These are phyloP conservation scores for Colletotrichum navitas DNA, from an alignment of 2,329 filamentous ascomycete genomes.

Conservation along the genomic window DNA sequence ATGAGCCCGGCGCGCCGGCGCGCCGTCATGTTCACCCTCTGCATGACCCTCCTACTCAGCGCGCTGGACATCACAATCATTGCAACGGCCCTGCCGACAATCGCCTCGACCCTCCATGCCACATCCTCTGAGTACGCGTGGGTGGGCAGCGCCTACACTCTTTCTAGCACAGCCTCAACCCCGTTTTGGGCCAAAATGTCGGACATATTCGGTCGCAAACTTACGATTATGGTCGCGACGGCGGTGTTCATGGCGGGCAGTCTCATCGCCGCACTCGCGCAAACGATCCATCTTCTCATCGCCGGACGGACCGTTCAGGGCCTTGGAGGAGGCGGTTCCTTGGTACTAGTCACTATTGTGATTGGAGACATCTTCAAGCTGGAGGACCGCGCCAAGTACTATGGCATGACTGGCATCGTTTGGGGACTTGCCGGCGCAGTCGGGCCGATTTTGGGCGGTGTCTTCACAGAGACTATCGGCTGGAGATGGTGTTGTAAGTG, in stretches of 20 bases:
- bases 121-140: constrained; percentile 47
- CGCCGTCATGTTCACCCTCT: constrained; percentile 42
- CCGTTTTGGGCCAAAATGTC: constrained; percentile 74
- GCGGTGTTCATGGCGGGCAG: constrained; percentile 50
- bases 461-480: constrained; percentile 66
- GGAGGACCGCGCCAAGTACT: constrained; percentile 55
- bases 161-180: constrained; percentile 67
- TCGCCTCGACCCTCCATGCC: constrained; percentile 43
- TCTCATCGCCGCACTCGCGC: constrained; percentile 18
- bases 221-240: constrained; percentile 51
- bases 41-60: constrained; percentile 46
- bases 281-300: constrained; percentile 47
- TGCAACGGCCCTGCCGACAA: constrained; percentile 48
- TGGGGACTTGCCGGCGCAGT: constrained; percentile 67
- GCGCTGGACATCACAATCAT: constrained; percentile 48
- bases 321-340: constrained; percentile 53
- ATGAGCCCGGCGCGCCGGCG: constrained; percentile 2
- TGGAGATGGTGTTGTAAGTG: constrained; percentile 68
- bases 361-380: constrained; percentile 55
- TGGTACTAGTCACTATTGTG: constrained; percentile 53
- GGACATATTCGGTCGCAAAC: constrained; percentile 58
- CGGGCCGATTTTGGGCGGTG: constrained; percentile 69
- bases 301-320: constrained; percentile 51
- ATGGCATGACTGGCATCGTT: constrained; percentile 68
- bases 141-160: constrained; percentile 47